Conservation (phyloP, 169 alveolate genomes). For the Plasmodium gallinaceum region DNA sequence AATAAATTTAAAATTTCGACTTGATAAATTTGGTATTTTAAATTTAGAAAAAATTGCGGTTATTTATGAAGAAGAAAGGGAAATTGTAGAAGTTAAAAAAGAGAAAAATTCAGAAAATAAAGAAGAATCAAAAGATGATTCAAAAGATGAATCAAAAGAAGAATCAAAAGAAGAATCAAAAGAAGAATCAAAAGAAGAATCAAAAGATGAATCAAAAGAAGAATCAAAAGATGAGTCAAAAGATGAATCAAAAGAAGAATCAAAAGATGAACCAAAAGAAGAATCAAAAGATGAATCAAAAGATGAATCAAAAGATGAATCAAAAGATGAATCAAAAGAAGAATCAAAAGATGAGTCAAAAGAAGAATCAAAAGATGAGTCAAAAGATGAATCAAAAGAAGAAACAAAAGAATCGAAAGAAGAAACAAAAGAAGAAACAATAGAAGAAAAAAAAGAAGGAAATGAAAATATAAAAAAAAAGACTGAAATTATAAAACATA, state of each 20-base stretch:
- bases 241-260: too few species aligned
- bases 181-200: too few species aligned
- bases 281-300: too few species aligned
- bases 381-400: neutral
- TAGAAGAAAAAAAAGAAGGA: constrained; percentile 9
- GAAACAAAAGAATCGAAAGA: neutral
- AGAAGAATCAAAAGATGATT: neutral
- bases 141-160: neutral
- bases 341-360: too few species aligned
- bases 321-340: too few species aligned
- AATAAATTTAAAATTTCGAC: constrained; percentile 30
- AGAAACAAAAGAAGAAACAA: neutral
- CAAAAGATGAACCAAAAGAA: too few species aligned
- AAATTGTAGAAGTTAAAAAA: neutral
- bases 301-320: too few species aligned
- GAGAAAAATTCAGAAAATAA: neutral
- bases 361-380: too few species aligned
- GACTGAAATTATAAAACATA: constrained; percentile 45
- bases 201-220: too few species aligned
- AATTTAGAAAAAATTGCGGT: constrained; percentile 14
- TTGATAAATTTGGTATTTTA: constrained; percentile 63
- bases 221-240: too few species aligned
- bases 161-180: too few species aligned
- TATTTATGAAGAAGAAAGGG: constrained; percentile 60
- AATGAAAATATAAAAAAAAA: constrained; percentile 4